These are phyloP conservation scores for Tetrastigma voinierianum DNA, from an alignment of 164 flowering plant species.

Conservation along the genomic window DNA sequence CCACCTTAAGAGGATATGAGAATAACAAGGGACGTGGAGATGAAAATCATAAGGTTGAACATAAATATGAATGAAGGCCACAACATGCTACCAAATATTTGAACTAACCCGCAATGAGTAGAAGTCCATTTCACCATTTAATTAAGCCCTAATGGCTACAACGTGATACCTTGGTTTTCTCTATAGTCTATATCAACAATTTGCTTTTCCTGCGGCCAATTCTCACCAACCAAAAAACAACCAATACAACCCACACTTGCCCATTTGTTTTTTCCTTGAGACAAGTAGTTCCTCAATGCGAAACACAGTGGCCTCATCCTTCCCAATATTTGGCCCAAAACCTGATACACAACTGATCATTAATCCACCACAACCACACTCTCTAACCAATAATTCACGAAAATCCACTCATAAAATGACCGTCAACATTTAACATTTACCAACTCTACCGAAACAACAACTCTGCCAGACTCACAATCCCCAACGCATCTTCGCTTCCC, in stretches of 20 bases:
- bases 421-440: not conserved
- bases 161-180: no score
- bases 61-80: no score
- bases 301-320: slow-evolving; percentile 26
- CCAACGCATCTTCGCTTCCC: slow-evolving; percentile 26
- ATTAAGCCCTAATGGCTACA: no score
- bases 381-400: not conserved
- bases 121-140: no score
- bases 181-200: no score
- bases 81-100: no score
- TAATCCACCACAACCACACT: not conserved
- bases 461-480: slow-evolving; percentile 17
- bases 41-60: no score
- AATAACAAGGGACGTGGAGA: no score
- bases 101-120: no score
- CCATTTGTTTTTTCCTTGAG: slow-evolving; percentile 35
- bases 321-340: slow-evolving; percentile 20
- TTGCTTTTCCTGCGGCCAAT: no score
- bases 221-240: not conserved
- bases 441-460: not conserved
- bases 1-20: no score
- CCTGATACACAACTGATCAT: not conserved
- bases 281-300: slow-evolving; percentile 26
- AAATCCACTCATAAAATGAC: not conserved
- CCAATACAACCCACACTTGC: not conserved